Evolutionary conservation across 768 basidiomycete species (phyloP).

Genomic region (Zangia roseola): DNA sequence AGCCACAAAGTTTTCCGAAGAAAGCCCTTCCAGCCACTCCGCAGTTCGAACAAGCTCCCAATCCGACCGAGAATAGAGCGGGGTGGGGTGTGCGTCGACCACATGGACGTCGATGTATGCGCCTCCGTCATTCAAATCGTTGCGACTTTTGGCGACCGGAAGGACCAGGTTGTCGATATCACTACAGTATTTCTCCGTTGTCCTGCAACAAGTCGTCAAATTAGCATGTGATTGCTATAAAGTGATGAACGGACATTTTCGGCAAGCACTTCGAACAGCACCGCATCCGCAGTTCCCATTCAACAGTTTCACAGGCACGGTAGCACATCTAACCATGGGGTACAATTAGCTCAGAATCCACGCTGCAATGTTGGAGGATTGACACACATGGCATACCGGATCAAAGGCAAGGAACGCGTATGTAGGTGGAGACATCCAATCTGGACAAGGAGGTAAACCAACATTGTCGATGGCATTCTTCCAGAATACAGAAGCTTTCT

Average conservation of each 20-base stretch:
- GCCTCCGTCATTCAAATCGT: too few relatives aligned
- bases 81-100: neutral
- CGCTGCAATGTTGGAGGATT: too few relatives aligned
- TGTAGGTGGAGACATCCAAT: constrained; percentile 28
- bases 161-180: neutral
- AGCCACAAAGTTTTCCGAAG: neutral
- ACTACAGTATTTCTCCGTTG: neutral
- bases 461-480: constrained; percentile 21
- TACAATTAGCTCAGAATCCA: neutral
- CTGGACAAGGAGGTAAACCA: constrained; percentile 27
- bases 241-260: constrained; percentile 7
- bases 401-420: constrained; percentile 30
- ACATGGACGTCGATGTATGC: too few relatives aligned
- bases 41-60: neutral
- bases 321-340: constrained; percentile 2
- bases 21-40: neutral
- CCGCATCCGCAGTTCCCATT: constrained; percentile 15
- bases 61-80: too few relatives aligned
- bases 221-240: too few relatives aligned
- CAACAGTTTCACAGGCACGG: constrained; percentile 8
- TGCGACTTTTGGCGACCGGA: neutral
- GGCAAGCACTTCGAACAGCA: constrained; percentile 6
- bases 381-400: constrained; percentile 31
- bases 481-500: constrained; percentile 24
- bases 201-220: constrained; percentile 3